Conservation (phyloP, 2,329 filamentous ascomycete species). For the Capronia coronata region DNA sequence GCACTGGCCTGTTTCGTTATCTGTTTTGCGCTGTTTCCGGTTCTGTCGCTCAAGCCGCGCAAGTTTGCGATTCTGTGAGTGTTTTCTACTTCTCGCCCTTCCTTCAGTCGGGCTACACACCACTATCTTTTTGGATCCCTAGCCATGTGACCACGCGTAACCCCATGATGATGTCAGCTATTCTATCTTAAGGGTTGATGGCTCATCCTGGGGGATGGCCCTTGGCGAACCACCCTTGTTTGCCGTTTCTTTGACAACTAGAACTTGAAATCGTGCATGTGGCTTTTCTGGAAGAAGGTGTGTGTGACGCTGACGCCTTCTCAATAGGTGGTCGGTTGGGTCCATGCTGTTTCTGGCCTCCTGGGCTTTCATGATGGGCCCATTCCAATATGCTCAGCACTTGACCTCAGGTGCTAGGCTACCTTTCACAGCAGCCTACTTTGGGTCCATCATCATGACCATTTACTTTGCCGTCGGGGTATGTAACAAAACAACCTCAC, state of each 20-base stretch:
- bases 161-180: conserved; percentile 29
- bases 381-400: conserved; percentile 73
- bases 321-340: conserved; percentile 82
- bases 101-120: conserved; percentile 20
- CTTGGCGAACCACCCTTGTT: conserved; percentile 10
- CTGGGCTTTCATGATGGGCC: conserved; percentile 93
- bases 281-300: conserved; percentile 17
- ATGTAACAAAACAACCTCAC: conserved; percentile 58
- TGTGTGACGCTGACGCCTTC: conserved; percentile 25
- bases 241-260: conserved; percentile 6
- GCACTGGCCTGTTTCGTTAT: conserved; percentile 88
- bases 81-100: conserved; percentile 24
- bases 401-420: conserved; percentile 75
- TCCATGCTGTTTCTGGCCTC: conserved; percentile 84
- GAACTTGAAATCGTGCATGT: conserved; percentile 15
- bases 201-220: conserved; percentile 6
- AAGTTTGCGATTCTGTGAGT: conserved; percentile 98
- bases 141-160: conserved; percentile 27
- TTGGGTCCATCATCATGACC: conserved; percentile 83
- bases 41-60: conserved; percentile 70
- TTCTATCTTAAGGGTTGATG: conserved; percentile 17
- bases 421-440: conserved; percentile 91
- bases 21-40: conserved; percentile 82
- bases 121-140: conserved; percentile 10
- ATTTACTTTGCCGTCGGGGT: conserved; percentile 89